These are phyloP conservation scores for Luffa aegyptiaca DNA, from an alignment of 306 rosid genomes.

Conservation along the genomic window DNA sequence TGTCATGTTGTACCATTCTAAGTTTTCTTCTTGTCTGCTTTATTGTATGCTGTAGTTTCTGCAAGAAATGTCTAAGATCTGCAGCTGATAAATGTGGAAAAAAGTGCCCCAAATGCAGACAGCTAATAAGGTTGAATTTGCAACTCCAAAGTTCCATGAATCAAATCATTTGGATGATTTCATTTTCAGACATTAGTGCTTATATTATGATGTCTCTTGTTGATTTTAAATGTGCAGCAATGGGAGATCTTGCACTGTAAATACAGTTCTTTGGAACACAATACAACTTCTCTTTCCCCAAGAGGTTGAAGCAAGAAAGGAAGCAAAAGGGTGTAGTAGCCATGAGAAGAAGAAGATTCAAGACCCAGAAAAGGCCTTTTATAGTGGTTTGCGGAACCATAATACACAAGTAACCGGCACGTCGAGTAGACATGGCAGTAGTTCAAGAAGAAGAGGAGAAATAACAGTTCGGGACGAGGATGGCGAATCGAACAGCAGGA, in stretches of 20 bases:
- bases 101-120: conserved; percentile 92
- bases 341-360: conserved; percentile 17
- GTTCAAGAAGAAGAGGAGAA: conserved; percentile 29
- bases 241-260: conserved; percentile 79
- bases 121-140: conserved; percentile 51
- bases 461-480: conserved; percentile 16
- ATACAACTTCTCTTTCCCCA: conserved; percentile 86
- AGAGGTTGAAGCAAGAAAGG: conserved; percentile 78
- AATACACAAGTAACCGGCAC: conserved; percentile 6
- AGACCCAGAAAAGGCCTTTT: conserved; percentile 37
- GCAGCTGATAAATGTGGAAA: conserved; percentile 93
- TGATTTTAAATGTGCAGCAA: conserved; percentile 40
- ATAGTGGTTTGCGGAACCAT: conserved; percentile 26
- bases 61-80: conserved; percentile 72
- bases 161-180: neutral
- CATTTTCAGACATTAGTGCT: neutral
- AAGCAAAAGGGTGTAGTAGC: conserved; percentile 24
- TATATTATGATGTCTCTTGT: neutral
- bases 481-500: conserved; percentile 22
- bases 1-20: neutral
- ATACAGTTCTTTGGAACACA: conserved; percentile 96
- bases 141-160: neutral
- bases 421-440: conserved; percentile 24
- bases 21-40: conserved; percentile 12
- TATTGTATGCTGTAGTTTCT: conserved; percentile 43